Conservation (phyloP, 2,329 filamentous ascomycete genomes). For the Talaromyces amestolkiae region DNA sequence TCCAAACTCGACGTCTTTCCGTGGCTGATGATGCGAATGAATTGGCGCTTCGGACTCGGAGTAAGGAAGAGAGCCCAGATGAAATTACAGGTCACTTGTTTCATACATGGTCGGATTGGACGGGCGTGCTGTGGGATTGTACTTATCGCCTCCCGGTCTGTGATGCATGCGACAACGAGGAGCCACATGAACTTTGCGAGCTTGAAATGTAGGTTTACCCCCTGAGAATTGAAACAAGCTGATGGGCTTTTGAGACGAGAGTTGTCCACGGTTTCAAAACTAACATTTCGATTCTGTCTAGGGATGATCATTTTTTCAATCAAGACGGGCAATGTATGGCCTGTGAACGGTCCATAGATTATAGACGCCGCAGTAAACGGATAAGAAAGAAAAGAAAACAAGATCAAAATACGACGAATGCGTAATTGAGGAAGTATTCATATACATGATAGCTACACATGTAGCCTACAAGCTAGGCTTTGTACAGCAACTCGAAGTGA, state of each 20-base stretch:
- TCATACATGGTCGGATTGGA: neutral
- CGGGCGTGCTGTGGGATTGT: slow-evolving; percentile 8
- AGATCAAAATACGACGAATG: neutral
- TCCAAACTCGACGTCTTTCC: neutral
- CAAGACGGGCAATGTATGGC: slow-evolving; percentile 19
- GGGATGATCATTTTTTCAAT: slow-evolving; percentile 21
- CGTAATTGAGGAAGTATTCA: neutral
- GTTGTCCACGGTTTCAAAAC: neutral
- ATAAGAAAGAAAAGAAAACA: slow-evolving; percentile 27
- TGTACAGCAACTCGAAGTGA: slow-evolving; percentile 33
- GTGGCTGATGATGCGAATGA: slow-evolving; percentile 9
- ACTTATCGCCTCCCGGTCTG: slow-evolving; percentile 7
- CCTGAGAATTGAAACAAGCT: neutral
- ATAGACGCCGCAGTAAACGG: slow-evolving; percentile 15
- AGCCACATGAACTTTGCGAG: slow-evolving; percentile 10
- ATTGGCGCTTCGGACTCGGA: neutral
- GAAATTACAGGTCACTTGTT: neutral
- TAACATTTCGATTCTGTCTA: neutral
- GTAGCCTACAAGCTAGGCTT: slow-evolving; percentile 25
- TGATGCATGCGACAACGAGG: slow-evolving; percentile 9
- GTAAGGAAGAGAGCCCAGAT: neutral
- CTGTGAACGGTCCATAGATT: neutral
- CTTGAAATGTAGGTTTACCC: slow-evolving; percentile 7
- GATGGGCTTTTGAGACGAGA: neutral
- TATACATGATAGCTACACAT: neutral